Base-by-base conservation (phyloP, 2,329 filamentous ascomycete species). In the Alternaria infectoria region DNA sequence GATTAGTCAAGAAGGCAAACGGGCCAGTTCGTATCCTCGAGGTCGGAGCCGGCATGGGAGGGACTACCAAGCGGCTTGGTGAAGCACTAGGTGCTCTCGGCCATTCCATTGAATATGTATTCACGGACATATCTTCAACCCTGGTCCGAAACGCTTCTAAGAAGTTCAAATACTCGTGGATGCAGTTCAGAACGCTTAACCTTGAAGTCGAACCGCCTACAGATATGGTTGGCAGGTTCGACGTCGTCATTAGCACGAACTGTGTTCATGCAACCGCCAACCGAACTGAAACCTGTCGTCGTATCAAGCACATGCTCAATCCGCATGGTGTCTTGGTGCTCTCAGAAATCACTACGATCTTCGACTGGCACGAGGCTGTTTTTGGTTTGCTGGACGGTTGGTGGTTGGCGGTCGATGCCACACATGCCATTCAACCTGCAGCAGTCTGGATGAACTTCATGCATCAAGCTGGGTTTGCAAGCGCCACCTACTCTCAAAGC, bases 1-100 rank as follows among this genome's bases (percentile, higher is more conserved):
- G 56, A 25, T 13, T 57, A 6, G 54, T 63, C 43, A 17, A 40
- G 26, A 66, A 54, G 21, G 51, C 54, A 26, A 15, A 54, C 32
- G 66, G 64, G 19, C 56, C 63, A 40, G 47, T 74, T 26, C 59
- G 61, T 8, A 78, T 82, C 8, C 71, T 82, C 0, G 81, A 82
- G 47, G 69, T 81, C 51, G 81, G 81, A 2, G 81, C 75, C 6
- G 80, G 79, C 1, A 81, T 78, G 2, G 79, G 81, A 1, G 80
- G 78, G 1, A 81, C 79, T 0, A 82, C 81, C 0, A 69, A 66
- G 13, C 65, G 68, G 25, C 56, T 62, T 36, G 56, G 32, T 21
- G 59, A 65, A 57, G 49, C 59, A 54, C 56, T 65, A n/a, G 32
- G 28, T 15, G 28, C 21, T 15, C 28, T 63, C 32, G 21, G 30